Base-by-base conservation (phyloP, 805 yeast species). In the Diddensiella santjacobensis region DNA sequence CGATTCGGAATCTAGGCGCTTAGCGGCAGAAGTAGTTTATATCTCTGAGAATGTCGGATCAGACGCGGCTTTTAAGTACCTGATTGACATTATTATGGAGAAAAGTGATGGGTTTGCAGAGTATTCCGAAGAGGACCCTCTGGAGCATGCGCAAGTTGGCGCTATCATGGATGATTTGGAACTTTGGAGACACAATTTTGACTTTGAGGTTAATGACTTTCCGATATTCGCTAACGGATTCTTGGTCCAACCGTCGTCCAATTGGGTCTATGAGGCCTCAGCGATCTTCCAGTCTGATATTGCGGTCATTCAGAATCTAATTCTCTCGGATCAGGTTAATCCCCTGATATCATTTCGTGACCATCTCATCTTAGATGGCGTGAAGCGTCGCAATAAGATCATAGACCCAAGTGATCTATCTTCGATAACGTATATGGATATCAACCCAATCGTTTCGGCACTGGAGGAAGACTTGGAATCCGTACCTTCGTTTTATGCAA, bases 151-250 rank as follows among this genome's bases (percentile, higher is more conserved):
- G 18, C 6, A 17, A 17, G 6, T 15, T 35, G 20, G 17, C 10
- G 38, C 8, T 30, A 22, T 19, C 18, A 8, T 58, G 6, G 50
- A 39, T 11, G 52, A 45, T 6, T 49, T 63, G 1, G 30, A 20
- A 3, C 49, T 54, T 3, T 70, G 73, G 73, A 37, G 50, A 6
- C 45, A 52, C n/a, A 56, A 62, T 3, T 57, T 70, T 40, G 67
- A 64, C 0, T 69, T 80, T 30, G 71, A 75, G 3, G 64, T 82
- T 22, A 57, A 58, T 0, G 60, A 63, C 1, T 81, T 91, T 0
- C 63, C 76, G 0, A 67, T 87, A 3, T 73, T 88, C 43, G 78
- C 80, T 23, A 85, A 91, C 63, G 98, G 98, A 39, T 52, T 50
- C 3, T 33, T 58, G 11, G 15, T 56, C 8, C 48, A 45, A 17